Percentiles rank a stretch among this genome's conserved stretches.
Conservation (phyloP, 768 basidiomycete genomes). For the Lactifluus subvellereus region DNA sequence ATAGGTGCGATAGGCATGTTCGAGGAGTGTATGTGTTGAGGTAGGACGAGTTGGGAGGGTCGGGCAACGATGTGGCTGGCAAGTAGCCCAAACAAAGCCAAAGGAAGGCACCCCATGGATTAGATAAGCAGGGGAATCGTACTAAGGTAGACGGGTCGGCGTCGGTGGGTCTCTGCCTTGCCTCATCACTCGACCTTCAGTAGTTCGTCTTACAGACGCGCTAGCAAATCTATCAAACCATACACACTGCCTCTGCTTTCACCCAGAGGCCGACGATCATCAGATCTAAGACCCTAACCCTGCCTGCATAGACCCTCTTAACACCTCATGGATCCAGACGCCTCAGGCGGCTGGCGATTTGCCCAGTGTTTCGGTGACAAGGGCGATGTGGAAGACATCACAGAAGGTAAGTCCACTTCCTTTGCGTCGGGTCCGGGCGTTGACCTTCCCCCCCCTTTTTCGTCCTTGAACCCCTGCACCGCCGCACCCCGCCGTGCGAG, state of each 20-base stretch:
- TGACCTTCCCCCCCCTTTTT: not conserved
- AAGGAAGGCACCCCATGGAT: slow-evolving; percentile 20
- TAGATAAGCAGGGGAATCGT: slow-evolving; percentile 14
- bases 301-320: slow-evolving; percentile 23
- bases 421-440: slow-evolving; percentile 15
- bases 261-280: slow-evolving; percentile 21
- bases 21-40: slow-evolving; percentile 23
- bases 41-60: not conserved
- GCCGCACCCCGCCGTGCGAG: slow-evolving; percentile 9
- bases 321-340: slow-evolving; percentile 71
- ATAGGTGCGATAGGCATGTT: slow-evolving; percentile 84
- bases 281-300: slow-evolving; percentile 27
- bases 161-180: slow-evolving; percentile 4
- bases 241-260: not conserved
- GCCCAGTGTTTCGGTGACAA: slow-evolving; percentile 99
- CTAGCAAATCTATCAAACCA: slow-evolving; percentile 4
- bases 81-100: slow-evolving; percentile 23
- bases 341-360: slow-evolving; percentile 91
- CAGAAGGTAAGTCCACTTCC: slow-evolving; percentile 66
- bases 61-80: not conserved
- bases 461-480: slow-evolving; percentile 6
- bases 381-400: slow-evolving; percentile 98
- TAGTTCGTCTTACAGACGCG: slow-evolving; percentile 8
- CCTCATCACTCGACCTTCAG: slow-evolving; percentile 3
- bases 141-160: not conserved